Conservation (phyloP, 345 rosid species). For the Corchorus capsularis region DNA sequence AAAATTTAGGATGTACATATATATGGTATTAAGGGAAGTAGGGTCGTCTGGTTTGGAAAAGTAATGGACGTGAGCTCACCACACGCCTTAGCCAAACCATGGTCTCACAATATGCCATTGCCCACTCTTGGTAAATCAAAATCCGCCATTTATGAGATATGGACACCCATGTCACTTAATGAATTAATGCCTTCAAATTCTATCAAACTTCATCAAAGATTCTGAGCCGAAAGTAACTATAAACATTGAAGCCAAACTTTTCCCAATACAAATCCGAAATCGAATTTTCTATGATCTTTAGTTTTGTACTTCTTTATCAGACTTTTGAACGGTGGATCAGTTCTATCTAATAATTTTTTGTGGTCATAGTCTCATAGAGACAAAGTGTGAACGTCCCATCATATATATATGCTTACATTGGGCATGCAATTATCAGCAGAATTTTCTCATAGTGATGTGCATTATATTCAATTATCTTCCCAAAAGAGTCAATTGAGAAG, state of each 20-base stretch:
- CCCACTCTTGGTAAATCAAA: background rate
- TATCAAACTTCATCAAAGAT: background rate
- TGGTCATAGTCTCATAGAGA: no score
- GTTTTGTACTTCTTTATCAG: background rate
- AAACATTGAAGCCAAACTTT: background rate
- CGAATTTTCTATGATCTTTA: background rate
- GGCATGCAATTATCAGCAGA: background rate
- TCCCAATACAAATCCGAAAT: background rate
- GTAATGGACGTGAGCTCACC: background rate
- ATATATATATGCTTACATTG: background rate
- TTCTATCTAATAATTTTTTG: background rate
- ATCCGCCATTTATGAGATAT: background rate
- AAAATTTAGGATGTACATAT: background rate
- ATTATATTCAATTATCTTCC: background rate
- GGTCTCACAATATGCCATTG: background rate
- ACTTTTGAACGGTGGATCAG: background rate
- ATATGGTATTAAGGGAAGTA: background rate
- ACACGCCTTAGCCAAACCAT: background rate
- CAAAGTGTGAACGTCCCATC: background rate
- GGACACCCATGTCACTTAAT: background rate
- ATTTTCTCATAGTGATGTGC: background rate
- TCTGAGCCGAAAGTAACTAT: background rate
- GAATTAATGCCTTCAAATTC: background rate
- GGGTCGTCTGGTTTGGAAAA: background rate
- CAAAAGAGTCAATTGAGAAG: background rate